phyloP scores from a whole-genome alignment of 768 basidiomycete species.

The Rickenella mellea region DNA sequence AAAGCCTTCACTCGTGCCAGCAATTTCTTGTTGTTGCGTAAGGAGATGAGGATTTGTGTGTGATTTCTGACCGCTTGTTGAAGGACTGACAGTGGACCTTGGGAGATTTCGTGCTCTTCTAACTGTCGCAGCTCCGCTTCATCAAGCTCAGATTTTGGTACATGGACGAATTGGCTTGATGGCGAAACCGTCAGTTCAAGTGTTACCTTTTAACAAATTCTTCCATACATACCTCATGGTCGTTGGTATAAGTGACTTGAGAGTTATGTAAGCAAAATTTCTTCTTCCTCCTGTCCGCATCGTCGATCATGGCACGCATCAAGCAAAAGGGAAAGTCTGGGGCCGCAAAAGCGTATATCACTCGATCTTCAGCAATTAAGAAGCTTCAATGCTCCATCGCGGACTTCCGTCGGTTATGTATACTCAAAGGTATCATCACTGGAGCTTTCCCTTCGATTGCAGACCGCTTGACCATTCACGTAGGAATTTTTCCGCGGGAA shows the following conservation, averaged over 20 bases:
- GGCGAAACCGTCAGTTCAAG: not conserved
- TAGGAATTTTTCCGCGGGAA: constrained; percentile 97
- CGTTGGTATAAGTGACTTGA: constrained; percentile 2
- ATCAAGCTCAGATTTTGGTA: constrained; percentile 94
- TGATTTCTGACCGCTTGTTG: constrained; percentile 98
- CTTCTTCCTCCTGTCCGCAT: not conserved
- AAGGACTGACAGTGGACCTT: constrained; percentile 91
- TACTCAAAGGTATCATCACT: constrained; percentile 73
- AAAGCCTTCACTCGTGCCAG: constrained; percentile 95
- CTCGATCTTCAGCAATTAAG: constrained; percentile 84
- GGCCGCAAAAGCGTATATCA: constrained; percentile 86
- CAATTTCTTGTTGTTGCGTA: constrained; percentile 97
- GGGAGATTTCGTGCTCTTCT: constrained; percentile 97
- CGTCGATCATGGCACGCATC: constrained; percentile 56
- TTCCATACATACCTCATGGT: constrained; percentile 22
- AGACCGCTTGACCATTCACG: constrained; percentile 8
- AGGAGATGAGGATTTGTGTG: constrained; percentile 92
- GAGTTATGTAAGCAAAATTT: not conserved
- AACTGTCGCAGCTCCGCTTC: constrained; percentile 93
- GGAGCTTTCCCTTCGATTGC: constrained; percentile 4
- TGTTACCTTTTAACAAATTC: not conserved
- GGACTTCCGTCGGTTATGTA: constrained; percentile 94
- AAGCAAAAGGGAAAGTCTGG: constrained; percentile 83
- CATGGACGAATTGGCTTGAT: constrained; percentile 91
- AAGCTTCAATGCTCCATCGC: constrained; percentile 95